Base-by-base conservation (phyloP, 106 monocot species). In the Dendrobium officinale region DNA sequence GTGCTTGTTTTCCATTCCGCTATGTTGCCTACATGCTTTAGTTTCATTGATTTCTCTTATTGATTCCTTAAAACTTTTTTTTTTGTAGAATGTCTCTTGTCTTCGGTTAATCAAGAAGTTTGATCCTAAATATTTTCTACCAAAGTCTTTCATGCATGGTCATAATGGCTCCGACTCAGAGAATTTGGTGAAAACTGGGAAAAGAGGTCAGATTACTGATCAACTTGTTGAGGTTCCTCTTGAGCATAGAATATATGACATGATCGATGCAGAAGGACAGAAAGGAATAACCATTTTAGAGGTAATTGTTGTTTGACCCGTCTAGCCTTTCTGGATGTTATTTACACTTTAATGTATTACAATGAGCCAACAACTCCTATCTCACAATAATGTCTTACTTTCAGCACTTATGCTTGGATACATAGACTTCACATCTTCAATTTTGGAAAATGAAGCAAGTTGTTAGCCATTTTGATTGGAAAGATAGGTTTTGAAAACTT, bases 201-300 rank as follows among this genome's bases (percentile, higher is more conserved):
- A 89, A 85, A 86, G 87, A 79, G 91, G 95, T 43, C 88, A 92
- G 73, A 80, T 86, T 9, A 92, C 84, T 47, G 98, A 98, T 82
- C 98, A 89, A 77, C 59, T 88, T 83, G 86, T 98, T 73, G 98
- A 98, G 78, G 89, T 95, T 81, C 92, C 98, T 6, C 77, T 98
- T 55, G 98, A 95, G 10, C 81, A 95, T 72, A 78, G 83, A 6
- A 87, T 98, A 81, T 98, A 98, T 89, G 98, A 98, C 79, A 89
- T 98, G 82, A 77, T 98, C 80, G 92, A 92, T 82, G 88, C 80
- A 59, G 89, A 88, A 88, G 95, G 98, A 42, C 66, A 83, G 24
- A 93, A 88, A 88, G 98, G 98, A 88, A 89, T 98, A 75, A 98
- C 92, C 68, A 86, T 88, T 58, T 33, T 81, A 80, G 91, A 95